phyloP scores from a whole-genome alignment of 305 asterid genomes.

The Fraxinus baroniana region DNA sequence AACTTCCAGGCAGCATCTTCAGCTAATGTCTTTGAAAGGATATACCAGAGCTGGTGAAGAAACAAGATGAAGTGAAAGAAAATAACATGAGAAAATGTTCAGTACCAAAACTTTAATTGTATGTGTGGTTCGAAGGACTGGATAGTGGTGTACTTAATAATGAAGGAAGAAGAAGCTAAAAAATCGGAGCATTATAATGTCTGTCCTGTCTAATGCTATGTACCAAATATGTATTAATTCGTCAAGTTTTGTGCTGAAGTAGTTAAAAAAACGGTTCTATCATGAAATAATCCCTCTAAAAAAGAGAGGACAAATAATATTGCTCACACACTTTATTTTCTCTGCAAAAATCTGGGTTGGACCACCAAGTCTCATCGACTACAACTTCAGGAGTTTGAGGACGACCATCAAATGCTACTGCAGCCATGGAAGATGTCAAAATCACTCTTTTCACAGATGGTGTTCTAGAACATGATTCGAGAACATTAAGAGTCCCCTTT shows the following conservation, averaged over 20 bases:
- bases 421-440: constrained; percentile 60
- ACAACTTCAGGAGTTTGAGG: constrained; percentile 56
- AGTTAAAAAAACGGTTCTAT: neutral
- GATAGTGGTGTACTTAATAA: neutral
- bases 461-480: constrained; percentile 41
- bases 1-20: constrained; percentile 69
- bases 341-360: constrained; percentile 46
- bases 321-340: constrained; percentile 6
- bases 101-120: neutral
- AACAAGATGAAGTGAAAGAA: neutral
- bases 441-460: constrained; percentile 47
- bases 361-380: constrained; percentile 55
- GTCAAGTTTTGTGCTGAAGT: neutral
- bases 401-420: constrained; percentile 45
- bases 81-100: neutral
- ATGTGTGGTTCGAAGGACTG: neutral
- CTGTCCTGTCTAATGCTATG: neutral
- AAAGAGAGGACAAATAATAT: neutral
- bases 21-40: constrained; percentile 57
- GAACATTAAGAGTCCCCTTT: constrained; percentile 51
- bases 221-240: neutral
- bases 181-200: neutral
- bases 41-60: constrained; percentile 52
- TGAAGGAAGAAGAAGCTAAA: neutral
- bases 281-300: neutral